Evolutionary conservation across 495 filamentous ascomycete genomes (phyloP), one percentile per base, ranked within the genome.

Genomic region (Patellaria atrata): DNA sequence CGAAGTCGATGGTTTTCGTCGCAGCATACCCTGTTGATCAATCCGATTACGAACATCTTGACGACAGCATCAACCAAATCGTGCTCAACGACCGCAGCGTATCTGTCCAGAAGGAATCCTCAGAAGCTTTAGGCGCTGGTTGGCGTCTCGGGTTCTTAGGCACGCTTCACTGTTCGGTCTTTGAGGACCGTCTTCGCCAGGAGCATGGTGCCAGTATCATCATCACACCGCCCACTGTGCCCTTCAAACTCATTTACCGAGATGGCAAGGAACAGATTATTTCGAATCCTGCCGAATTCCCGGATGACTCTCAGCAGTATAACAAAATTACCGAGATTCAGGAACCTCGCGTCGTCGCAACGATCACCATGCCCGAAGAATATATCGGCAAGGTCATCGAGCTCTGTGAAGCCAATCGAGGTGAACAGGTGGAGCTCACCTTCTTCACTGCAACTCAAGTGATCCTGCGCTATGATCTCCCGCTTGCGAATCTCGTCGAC

Each of bases 1-100:
- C 89, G 5, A 92, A 97, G 56, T 77, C 87, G 2, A 97, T 97
- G 89, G 89, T 94, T 15, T 97, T 96, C 50, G 89, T 97, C 8
- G 85, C 87, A 4, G 89, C 91, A 0, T 97, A 91, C 45, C 89
- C 89, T 1, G 76, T 82, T 0, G 86, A 97, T 54, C 84, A 91
- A 39, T 62, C 73, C 50, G 79, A 89, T 54, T 87, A 92, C 50
- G 68, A 66, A 39, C 82, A 86, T 50, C 61, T 97, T 8, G 83
- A 91, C 43, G 89, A 97, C 53, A 92, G 83, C 50, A 92, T 97
- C 50, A 78, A 84, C 32, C 89, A 96, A 52, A 67, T 94, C 17
- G 73, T 87, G 12, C 70, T 96, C 38, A 97, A 97, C 53, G 89
- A 97, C 55, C 75, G 89, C 34, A 92, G 82, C 55, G 81, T 97